Base-by-base conservation (phyloP, 306 rosid genomes). In the Vigna radiata region DNA sequence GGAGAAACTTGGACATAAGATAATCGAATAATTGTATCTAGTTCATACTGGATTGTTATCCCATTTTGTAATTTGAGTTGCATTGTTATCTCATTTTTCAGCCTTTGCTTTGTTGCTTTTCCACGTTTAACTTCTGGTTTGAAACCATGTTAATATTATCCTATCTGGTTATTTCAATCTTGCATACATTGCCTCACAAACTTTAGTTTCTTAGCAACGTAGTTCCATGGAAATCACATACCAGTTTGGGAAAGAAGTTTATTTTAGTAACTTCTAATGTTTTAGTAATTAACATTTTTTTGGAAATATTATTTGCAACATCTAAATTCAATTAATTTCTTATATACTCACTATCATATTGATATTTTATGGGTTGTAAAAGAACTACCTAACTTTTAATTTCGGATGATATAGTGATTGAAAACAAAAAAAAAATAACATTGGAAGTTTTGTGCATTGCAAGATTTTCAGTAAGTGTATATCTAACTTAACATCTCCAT, bases 31-130 rank as follows among this genome's bases (percentile, higher is more conserved):
- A 65, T 25, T 60, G 54, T 36, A 31, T 54, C 76, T 55, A 56
- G 25, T 83, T 78, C 50, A 69, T 62, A 75, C 16, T 68, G 84
- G 74, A 76, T 81, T 83, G 64, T 64, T 77, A 66, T 77, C 83
- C 54, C 49, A 8, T 41, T 81, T 70, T 65, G 61, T 65, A 70
- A 68, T 83, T 73, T 73, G 83, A 79, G 79, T 73, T 39, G 3
- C 53, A 41, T 5, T 68, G 31, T 29, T 52, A 75, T n/a, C 39
- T 18, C 8, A 39, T 39, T 66, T 36, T 70, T 60, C 65, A 2
- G 7, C n/a, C 15, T 7, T 10, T 76, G 75, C 52, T 4, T 39
- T 16, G 11, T 48, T 70, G 52, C 5, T 60, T 60, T 8, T 36
- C 48, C 49, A 21, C 17, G 23, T 17, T 64, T 23, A 7, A 36